A percentile compares a stretch with the other conserved stretches of the same genome.
Conservation (phyloP, 768 basidiomycete species). For the Steccherinum ochraceum region DNA sequence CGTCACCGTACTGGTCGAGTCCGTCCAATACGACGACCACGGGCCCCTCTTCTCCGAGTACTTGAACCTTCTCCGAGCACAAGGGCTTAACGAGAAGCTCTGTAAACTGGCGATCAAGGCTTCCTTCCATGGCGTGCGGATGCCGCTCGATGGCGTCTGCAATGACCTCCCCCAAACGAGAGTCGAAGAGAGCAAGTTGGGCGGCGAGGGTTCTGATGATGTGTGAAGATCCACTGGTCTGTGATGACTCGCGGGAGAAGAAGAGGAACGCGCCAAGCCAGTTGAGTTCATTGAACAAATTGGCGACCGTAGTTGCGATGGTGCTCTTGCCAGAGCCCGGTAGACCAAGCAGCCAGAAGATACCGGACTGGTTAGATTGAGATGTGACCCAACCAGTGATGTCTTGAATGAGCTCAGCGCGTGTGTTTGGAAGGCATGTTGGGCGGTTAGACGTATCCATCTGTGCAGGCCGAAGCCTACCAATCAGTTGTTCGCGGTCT, state of each 20-base stretch:
- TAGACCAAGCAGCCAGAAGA: background rate
- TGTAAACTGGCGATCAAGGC: conserved; percentile 1
- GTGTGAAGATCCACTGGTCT: background rate
- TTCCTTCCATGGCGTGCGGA: background rate
- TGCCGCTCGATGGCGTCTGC: background rate
- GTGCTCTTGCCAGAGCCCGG: background rate
- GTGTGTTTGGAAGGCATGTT: background rate
- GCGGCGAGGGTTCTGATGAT: background rate
- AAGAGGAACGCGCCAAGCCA: background rate
- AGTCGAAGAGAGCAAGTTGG: background rate
- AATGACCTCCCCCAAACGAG: background rate
- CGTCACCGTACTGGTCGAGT: background rate
- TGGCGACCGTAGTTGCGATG: background rate
- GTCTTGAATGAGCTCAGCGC: background rate
- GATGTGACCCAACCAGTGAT: background rate
- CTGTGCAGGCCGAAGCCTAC: too few species aligned
- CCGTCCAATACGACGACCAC: background rate
- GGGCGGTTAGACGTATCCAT: too few species aligned
- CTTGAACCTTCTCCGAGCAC: background rate
- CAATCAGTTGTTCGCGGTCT: too few species aligned
- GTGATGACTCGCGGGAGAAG: background rate
- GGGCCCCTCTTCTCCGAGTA: background rate
- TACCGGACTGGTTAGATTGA: background rate
- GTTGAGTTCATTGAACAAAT: background rate
- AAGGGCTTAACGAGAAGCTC: conserved; percentile 5